A percentile compares a stretch with the other conserved stretches of the same genome.
phyloP scores from a whole-genome alignment of 2,329 filamentous ascomycete genomes.

The Leptographium flavum region DNA sequence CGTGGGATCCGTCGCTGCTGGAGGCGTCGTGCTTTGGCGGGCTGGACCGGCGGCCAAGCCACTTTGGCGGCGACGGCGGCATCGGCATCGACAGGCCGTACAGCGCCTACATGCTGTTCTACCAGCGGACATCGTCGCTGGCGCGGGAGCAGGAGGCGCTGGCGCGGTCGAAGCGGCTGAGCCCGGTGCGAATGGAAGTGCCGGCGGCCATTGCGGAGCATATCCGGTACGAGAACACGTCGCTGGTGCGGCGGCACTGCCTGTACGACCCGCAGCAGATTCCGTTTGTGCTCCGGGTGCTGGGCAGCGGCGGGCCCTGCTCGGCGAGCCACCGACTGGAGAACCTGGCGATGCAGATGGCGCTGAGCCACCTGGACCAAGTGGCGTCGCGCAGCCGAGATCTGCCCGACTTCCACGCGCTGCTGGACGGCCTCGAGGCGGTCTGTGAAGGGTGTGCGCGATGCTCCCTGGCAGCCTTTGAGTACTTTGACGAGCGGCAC shows the following conservation, averaged over 20 bases:
- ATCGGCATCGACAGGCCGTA: constrained; percentile 51
- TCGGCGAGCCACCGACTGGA: constrained; percentile 30
- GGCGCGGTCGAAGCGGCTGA: constrained; percentile 18
- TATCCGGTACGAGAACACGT: constrained; percentile 58
- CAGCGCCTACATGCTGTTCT: constrained; percentile 98
- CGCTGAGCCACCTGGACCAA: constrained; percentile 58
- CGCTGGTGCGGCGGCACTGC: constrained; percentile 62
- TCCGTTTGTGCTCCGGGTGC: constrained; percentile 48
- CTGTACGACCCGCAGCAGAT: constrained; percentile 62
- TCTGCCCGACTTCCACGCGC: constrained; percentile 41
- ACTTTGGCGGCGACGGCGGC: constrained; percentile 31
- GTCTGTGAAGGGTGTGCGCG: constrained; percentile 34
- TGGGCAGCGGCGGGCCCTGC: constrained; percentile 36
- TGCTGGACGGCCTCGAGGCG: constrained; percentile 27
- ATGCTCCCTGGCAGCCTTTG: constrained; percentile 44
- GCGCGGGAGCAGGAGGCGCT: constrained; percentile 35
- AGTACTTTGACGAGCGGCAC: constrained; percentile 43
- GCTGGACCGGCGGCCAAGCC: constrained; percentile 32
- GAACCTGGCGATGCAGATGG: constrained; percentile 36
- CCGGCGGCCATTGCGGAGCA: constrained; percentile 34
- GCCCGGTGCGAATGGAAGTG: constrained; percentile 31
- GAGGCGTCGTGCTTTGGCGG: constrained; percentile 72
- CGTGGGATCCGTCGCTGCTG: constrained; percentile 62
- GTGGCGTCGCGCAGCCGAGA: constrained; percentile 61
- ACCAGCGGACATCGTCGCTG: constrained; percentile 63